These are phyloP conservation scores for Globisporangium mamillatum DNA, from an alignment of 352 stramenopile genomes.

Conservation along the genomic window DNA sequence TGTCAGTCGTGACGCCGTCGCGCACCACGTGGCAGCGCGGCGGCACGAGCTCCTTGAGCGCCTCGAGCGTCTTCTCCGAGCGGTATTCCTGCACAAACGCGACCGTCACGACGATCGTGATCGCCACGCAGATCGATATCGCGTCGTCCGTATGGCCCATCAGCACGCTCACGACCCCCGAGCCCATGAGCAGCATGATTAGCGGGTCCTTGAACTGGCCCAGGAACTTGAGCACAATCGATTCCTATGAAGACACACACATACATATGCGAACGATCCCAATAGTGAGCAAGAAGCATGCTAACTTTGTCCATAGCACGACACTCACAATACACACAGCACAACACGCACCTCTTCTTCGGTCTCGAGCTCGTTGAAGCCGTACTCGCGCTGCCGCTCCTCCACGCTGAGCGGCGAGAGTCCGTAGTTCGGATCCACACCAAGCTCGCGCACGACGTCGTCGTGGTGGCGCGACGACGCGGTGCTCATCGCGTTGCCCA, in stretches of 20 bases:
- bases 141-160: slow-evolving; percentile 95
- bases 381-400: slow-evolving; percentile 66
- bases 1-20: slow-evolving; percentile 52
- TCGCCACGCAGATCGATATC: slow-evolving; percentile 93
- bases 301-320: not conserved
- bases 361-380: slow-evolving; percentile 64
- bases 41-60: slow-evolving; percentile 77
- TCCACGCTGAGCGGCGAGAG: slow-evolving; percentile 52
- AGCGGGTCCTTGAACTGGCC: slow-evolving; percentile 97
- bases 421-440: slow-evolving; percentile 62
- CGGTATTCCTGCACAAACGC: slow-evolving; percentile 91
- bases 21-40: slow-evolving; percentile 66
- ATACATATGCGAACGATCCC: not conserved
- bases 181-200: slow-evolving; percentile 95
- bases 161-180: slow-evolving; percentile 85
- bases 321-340: not conserved
- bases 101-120: slow-evolving; percentile 97
- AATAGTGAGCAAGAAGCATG: not conserved
- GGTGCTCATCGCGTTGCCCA: slow-evolving; percentile 5
- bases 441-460: slow-evolving; percentile 60
- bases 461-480: slow-evolving; percentile 47
- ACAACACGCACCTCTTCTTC: slow-evolving; percentile 46
- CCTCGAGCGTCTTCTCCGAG: slow-evolving; percentile 84
- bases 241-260: slow-evolving; percentile 31
- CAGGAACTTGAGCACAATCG: slow-evolving; percentile 90